These are phyloP conservation scores for Beverwykella pulmonaria DNA, from an alignment of 495 filamentous ascomycete genomes.

Conservation along the genomic window DNA sequence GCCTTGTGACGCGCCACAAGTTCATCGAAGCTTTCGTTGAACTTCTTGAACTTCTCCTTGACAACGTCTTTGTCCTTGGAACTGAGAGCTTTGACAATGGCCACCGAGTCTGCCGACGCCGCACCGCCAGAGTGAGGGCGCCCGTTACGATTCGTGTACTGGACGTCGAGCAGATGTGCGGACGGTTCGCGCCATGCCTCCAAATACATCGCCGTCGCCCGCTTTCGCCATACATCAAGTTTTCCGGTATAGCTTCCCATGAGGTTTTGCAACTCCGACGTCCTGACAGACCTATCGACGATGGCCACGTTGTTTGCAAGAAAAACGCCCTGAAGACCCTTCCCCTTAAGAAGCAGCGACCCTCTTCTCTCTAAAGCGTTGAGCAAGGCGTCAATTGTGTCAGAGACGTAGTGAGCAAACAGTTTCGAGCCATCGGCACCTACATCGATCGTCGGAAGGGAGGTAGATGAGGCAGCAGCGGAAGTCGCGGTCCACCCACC, in stretches of 20 bases:
- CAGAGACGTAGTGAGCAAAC: conserved; percentile 82
- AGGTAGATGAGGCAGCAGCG: conserved; percentile 55
- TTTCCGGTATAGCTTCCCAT: conserved; percentile 60
- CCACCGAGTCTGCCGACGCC: conserved; percentile 69
- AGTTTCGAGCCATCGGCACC: conserved; percentile 86
- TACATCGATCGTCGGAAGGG: conserved; percentile 76
- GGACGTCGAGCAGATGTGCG: conserved; percentile 82
- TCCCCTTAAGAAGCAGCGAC: conserved; percentile 72
- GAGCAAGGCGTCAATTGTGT: conserved; percentile 82
- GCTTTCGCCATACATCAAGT: conserved; percentile 85
- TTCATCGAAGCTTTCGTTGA: conserved; percentile 90
- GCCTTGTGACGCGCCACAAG: conserved; percentile 78
- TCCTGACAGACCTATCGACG: conserved; percentile 81
- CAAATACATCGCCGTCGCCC: conserved; percentile 76
- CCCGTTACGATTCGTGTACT: conserved; percentile 74
- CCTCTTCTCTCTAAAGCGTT: conserved; percentile 75
- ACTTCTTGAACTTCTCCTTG: conserved; percentile 92
- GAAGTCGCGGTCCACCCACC: conserved; percentile 76
- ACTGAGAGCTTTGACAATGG: conserved; percentile 76
- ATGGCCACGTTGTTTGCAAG: conserved; percentile 85
- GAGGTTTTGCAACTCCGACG: conserved; percentile 74
- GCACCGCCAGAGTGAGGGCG: conserved; percentile 70
- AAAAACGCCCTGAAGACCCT: conserved; percentile 81
- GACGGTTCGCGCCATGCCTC: conserved; percentile 89
- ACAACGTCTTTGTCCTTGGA: conserved; percentile 93